Conservation (phyloP, 1,139 yeast genomes). For the Saccharomyces hybrid region DNA sequence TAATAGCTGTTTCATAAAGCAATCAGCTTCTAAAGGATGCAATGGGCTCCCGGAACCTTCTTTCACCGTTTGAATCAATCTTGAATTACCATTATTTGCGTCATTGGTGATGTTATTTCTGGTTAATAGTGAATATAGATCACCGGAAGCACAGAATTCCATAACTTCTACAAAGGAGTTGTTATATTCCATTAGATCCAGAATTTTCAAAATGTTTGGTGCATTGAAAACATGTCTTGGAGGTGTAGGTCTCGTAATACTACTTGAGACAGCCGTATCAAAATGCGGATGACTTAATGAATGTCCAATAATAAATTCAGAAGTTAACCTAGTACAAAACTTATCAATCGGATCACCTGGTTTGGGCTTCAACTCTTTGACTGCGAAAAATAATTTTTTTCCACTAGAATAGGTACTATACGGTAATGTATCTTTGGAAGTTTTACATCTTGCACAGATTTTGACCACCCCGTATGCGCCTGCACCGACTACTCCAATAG, state of each 20-base stretch:
- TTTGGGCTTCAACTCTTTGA: slow-evolving; percentile 56
- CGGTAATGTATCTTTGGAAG: slow-evolving; percentile 26
- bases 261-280: slow-evolving; percentile 4
- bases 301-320: slow-evolving; percentile 71
- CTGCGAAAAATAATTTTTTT: slow-evolving; percentile 47
- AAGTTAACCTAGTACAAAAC: slow-evolving; percentile 61
- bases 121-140: slow-evolving; percentile 45
- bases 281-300: slow-evolving; percentile 43
- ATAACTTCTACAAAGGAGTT: slow-evolving; percentile 66
- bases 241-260: background rate
- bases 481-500: slow-evolving; percentile 56
- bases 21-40: slow-evolving; percentile 56
- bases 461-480: slow-evolving; percentile 68
- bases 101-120: slow-evolving; percentile 7
- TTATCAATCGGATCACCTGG: slow-evolving; percentile 45
- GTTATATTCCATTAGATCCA: slow-evolving; percentile 56
- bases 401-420: slow-evolving; percentile 23
- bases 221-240: slow-evolving; percentile 20
- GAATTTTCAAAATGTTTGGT: slow-evolving; percentile 59
- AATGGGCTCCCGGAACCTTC: slow-evolving; percentile 33
- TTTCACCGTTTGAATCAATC: slow-evolving; percentile 7
- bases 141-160: slow-evolving; percentile 74
- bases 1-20: slow-evolving; percentile 60
- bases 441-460: slow-evolving; percentile 39
- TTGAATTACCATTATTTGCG: background rate